A percentile compares a stretch with the other conserved stretches of the same genome.
phyloP scores from a whole-genome alignment of 2,329 filamentous ascomycete genomes.

The Cordyceps cateniannulata region DNA sequence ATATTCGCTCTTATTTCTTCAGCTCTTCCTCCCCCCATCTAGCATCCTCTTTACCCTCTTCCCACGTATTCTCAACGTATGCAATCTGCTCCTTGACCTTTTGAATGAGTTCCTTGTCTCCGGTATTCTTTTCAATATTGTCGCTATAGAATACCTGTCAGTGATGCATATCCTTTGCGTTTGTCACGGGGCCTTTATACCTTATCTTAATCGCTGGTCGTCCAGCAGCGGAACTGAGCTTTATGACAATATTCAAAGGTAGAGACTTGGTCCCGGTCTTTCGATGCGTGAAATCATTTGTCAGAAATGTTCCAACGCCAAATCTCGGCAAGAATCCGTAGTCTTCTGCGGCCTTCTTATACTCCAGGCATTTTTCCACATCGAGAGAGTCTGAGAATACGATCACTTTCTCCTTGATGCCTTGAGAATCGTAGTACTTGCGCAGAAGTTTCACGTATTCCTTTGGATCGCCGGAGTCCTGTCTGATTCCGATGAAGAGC shows the following conservation, averaged over 20 bases:
- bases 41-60: constrained; percentile 72
- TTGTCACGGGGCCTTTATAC: constrained; percentile 20
- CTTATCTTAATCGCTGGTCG: constrained; percentile 85
- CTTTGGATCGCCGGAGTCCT: constrained; percentile 83
- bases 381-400: constrained; percentile 96
- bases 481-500: constrained; percentile 75
- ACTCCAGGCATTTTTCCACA: constrained; percentile 83
- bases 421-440: constrained; percentile 70
- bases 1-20: background rate
- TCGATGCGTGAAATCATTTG: constrained; percentile 80
- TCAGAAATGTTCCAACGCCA: constrained; percentile 91
- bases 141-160: background rate
- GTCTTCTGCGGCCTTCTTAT: constrained; percentile 75
- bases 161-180: constrained; percentile 10
- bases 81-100: constrained; percentile 80
- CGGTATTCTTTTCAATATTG: constrained; percentile 74
- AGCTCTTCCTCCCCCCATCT: constrained; percentile 62
- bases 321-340: constrained; percentile 81
- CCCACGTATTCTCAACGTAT: constrained; percentile 81
- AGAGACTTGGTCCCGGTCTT: constrained; percentile 74
- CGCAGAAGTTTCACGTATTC: constrained; percentile 74
- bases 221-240: constrained; percentile 78
- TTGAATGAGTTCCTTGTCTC: constrained; percentile 69
- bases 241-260: constrained; percentile 96
- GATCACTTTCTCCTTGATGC: constrained; percentile 76